These are phyloP conservation scores for Amesomyces nigricolor DNA, from an alignment of 2,329 filamentous ascomycete genomes.

Conservation along the genomic window DNA sequence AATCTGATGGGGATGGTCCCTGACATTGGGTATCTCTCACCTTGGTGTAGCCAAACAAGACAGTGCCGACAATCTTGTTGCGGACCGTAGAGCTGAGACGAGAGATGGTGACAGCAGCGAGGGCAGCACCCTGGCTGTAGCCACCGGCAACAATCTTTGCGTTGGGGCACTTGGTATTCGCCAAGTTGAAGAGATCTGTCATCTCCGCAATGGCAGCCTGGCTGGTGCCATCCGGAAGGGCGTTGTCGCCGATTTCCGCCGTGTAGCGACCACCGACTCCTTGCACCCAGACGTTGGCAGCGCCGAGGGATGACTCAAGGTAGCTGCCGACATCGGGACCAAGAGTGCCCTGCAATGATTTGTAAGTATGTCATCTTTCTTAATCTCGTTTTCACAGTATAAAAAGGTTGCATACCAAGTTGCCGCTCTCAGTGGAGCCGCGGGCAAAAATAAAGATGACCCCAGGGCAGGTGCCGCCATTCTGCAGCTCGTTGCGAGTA, in stretches of 20 bases:
- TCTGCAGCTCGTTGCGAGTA: slow-evolving; percentile 17
- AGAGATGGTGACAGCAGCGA: slow-evolving; percentile 38
- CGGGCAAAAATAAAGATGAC: slow-evolving; percentile 38
- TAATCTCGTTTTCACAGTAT: no score
- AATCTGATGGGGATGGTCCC: no score
- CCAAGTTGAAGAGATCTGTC: slow-evolving; percentile 35
- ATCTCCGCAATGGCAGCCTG: slow-evolving; percentile 37
- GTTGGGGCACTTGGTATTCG: slow-evolving; percentile 39
- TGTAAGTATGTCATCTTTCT: neutral
- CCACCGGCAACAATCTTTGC: slow-evolving; percentile 37
- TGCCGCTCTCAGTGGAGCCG: slow-evolving; percentile 35
- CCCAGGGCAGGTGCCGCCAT: slow-evolving; percentile 29
- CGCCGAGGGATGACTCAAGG: slow-evolving; percentile 26
- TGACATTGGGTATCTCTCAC: no score
- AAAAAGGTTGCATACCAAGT: slow-evolving; percentile 28
- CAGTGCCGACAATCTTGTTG: slow-evolving; percentile 31
- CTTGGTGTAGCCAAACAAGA: slow-evolving; percentile 34
- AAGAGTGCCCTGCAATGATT: slow-evolving; percentile 2
- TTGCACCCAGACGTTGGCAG: slow-evolving; percentile 36
- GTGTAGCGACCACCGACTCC: slow-evolving; percentile 38
- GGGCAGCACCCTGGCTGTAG: slow-evolving; percentile 37
- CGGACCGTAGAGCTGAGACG: slow-evolving; percentile 29
- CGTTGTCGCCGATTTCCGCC: slow-evolving; percentile 19
- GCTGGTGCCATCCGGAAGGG: slow-evolving; percentile 19
- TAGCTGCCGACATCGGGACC: slow-evolving; percentile 10